phyloP scores from a whole-genome alignment of 495 filamentous ascomycete genomes.

The Evansstolkia leycettana region DNA sequence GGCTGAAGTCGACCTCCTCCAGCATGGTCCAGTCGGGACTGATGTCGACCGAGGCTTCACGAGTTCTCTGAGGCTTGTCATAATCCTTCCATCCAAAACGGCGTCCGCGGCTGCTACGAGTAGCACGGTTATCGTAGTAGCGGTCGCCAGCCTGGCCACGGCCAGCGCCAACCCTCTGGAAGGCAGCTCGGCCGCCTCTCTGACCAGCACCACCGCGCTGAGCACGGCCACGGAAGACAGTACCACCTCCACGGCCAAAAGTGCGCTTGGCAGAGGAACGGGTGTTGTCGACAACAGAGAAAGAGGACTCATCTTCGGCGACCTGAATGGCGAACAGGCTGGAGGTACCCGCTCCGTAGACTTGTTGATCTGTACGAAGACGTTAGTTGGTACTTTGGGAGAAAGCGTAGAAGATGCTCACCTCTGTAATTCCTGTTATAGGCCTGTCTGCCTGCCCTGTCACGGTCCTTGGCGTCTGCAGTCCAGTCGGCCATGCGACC shows the following conservation, averaged over 20 bases:
- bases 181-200: slow-evolving; percentile 44
- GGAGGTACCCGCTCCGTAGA: slow-evolving; percentile 82
- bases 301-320: slow-evolving; percentile 91
- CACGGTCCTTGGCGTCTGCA: slow-evolving; percentile 76
- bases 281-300: slow-evolving; percentile 95
- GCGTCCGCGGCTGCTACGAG: slow-evolving; percentile 50
- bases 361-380: slow-evolving; percentile 87
- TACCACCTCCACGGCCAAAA: slow-evolving; percentile 77
- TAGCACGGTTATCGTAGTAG: slow-evolving; percentile 49
- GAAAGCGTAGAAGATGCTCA: slow-evolving; percentile 23
- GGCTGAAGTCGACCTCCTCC: slow-evolving; percentile 97
- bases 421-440: slow-evolving; percentile 91
- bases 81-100: slow-evolving; percentile 98
- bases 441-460: slow-evolving; percentile 68
- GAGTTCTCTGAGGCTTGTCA: slow-evolving; percentile 93
- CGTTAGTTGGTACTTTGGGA: too few species aligned
- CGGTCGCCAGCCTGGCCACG: slow-evolving; percentile 50
- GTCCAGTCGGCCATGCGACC: slow-evolving; percentile 99
- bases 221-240: slow-evolving; percentile 81
- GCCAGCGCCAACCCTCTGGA: slow-evolving; percentile 54
- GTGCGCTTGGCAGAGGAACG: slow-evolving; percentile 70
- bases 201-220: slow-evolving; percentile 39
- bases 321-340: slow-evolving; percentile 79
- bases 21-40: slow-evolving; percentile 90
- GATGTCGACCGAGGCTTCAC: slow-evolving; percentile 88